A percentile compares a stretch with the other conserved stretches of the same genome.
These are phyloP conservation scores for Kwoniella europaea DNA, from an alignment of 768 basidiomycete species.

Conservation along the genomic window DNA sequence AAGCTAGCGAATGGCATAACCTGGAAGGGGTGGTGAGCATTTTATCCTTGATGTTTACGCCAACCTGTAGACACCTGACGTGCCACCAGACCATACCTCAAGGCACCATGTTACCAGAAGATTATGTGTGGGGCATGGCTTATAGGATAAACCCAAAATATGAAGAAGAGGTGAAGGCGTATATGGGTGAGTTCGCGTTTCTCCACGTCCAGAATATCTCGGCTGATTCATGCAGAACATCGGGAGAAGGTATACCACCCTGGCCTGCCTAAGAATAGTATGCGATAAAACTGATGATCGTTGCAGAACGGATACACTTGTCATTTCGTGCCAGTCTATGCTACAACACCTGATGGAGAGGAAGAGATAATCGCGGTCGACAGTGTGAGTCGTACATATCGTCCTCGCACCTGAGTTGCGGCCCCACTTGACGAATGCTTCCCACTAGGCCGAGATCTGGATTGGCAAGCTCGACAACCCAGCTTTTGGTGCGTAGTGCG, in stretches of 20 bases:
- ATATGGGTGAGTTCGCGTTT: conserved; percentile 68
- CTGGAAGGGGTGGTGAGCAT: conserved; percentile 39
- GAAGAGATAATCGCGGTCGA: conserved; percentile 65
- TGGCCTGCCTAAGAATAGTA: not conserved
- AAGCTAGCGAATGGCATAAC: conserved; percentile 81
- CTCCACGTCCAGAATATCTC: not conserved
- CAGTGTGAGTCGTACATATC: conserved; percentile 28
- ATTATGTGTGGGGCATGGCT: conserved; percentile 87
- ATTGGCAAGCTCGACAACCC: conserved; percentile 86
- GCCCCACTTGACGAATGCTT: no score
- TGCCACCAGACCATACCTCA: not conserved
- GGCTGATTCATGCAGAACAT: conserved; percentile 6
- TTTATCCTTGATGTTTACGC: conserved; percentile 60
- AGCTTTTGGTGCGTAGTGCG: conserved; percentile 71
- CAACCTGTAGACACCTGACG: not conserved
- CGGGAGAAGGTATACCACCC: conserved; percentile 16
- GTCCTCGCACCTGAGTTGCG: no score
- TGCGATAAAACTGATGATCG: conserved; percentile 8
- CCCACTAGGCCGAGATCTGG: conserved; percentile 65
- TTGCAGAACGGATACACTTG: conserved; percentile 85
- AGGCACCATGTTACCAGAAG: conserved; percentile 51
- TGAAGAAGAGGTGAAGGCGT: conserved; percentile 76
- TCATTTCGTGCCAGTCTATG: conserved; percentile 76
- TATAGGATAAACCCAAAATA: conserved; percentile 83
- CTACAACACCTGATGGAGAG: conserved; percentile 62